phyloP scores from a whole-genome alignment of 2,329 filamentous ascomycete species.

The Thyridium curvatum region DNA sequence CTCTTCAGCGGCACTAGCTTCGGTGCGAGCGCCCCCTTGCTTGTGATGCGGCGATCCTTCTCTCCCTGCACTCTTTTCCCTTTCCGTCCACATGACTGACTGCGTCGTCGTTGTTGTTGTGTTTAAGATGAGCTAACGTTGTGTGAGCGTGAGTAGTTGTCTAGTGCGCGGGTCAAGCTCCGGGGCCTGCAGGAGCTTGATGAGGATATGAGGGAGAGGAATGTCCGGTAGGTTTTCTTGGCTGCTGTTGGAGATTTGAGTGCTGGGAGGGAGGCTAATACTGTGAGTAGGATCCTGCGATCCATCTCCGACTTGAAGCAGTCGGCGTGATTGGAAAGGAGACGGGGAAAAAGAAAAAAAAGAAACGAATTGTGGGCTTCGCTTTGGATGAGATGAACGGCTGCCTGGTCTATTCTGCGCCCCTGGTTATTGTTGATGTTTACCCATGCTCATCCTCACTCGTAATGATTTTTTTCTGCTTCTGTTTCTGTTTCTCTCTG shows the following conservation, averaged over 20 bases:
- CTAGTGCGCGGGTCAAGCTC: slow-evolving; percentile 19
- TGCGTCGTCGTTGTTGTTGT: background rate
- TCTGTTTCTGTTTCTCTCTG: no score
- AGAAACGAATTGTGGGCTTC: no score
- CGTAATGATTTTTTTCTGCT: no score
- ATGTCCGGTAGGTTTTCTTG: slow-evolving; percentile 10
- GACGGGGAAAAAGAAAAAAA: no score
- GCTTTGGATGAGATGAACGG: no score
- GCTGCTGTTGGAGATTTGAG: no score
- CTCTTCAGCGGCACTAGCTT: slow-evolving; percentile 60
- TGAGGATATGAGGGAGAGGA: slow-evolving; percentile 19
- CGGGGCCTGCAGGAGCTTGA: slow-evolving; percentile 20
- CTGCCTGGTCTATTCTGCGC: no score
- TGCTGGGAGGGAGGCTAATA: no score
- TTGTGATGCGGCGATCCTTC: slow-evolving; percentile 26
- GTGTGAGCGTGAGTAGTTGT: no score
- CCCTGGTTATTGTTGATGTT: no score
- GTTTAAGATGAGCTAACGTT: no score
- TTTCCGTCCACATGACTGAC: slow-evolving; percentile 3
- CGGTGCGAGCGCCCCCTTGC: slow-evolving; percentile 54
- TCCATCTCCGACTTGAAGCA: slow-evolving; percentile 3
- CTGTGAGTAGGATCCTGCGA: slow-evolving; percentile 1
- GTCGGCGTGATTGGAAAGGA: background rate
- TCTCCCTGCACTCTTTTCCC: slow-evolving; percentile 7
- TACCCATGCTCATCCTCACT: no score